Evolutionary conservation across 495 filamentous ascomycete species (phyloP).

Genomic region (Hypomontagnella submonticulosa): DNA sequence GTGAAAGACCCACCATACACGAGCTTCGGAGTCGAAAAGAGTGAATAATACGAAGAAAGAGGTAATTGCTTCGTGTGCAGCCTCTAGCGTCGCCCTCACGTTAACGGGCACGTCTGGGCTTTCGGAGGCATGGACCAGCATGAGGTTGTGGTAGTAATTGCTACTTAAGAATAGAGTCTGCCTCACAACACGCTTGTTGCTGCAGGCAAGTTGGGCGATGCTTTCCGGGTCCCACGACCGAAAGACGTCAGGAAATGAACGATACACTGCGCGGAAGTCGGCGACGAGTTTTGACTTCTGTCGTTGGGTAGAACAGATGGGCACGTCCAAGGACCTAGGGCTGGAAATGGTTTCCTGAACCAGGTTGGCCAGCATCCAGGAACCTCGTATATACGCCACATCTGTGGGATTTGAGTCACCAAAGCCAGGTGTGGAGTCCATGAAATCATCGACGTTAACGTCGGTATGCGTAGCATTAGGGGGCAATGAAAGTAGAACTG

Average conservation of each 20-base stretch:
- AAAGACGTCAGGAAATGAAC: slow-evolving; percentile 70
- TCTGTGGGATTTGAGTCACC: slow-evolving; percentile 66
- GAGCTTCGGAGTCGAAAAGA: slow-evolving; percentile 70
- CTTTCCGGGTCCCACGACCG: slow-evolving; percentile 67
- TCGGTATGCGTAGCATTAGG: slow-evolving; percentile 78
- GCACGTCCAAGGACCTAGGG: slow-evolving; percentile 71
- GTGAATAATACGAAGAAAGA: slow-evolving; percentile 73
- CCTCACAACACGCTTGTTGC: slow-evolving; percentile 67
- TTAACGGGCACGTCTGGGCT: slow-evolving; percentile 70
- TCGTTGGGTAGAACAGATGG: slow-evolving; percentile 67
- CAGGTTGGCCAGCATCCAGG: slow-evolving; percentile 77
- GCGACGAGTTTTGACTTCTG: slow-evolving; percentile 70
- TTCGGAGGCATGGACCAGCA: slow-evolving; percentile 72
- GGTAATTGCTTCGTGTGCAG: slow-evolving; percentile 70
- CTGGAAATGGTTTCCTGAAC: slow-evolving; percentile 75
- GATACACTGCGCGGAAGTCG: slow-evolving; percentile 69
- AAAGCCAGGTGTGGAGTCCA: slow-evolving; percentile 60
- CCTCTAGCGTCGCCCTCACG: slow-evolving; percentile 71
- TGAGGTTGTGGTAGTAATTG: slow-evolving; percentile 80
- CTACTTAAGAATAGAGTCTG: slow-evolving; percentile 75
- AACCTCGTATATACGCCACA: slow-evolving; percentile 72
- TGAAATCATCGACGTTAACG: slow-evolving; percentile 72
- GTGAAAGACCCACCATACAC: slow-evolving; percentile 82
- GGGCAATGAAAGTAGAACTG: slow-evolving; percentile 76
- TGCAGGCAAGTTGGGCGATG: slow-evolving; percentile 60